Base-by-base conservation (phyloP, 179 eudicot genomes). In the Corrigiola litoralis region DNA sequence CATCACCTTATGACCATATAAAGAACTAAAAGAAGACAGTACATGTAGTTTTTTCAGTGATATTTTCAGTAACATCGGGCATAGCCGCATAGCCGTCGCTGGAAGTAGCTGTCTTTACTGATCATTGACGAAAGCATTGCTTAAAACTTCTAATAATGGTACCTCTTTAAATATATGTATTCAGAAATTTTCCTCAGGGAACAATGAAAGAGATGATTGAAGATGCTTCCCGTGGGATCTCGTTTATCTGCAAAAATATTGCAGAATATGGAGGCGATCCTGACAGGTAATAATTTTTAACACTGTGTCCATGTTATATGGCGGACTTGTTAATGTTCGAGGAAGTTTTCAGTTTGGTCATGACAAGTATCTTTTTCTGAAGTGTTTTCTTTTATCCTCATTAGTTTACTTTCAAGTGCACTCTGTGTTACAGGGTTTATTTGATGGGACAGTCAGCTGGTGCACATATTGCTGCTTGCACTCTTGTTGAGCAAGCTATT, bases 371-470 rank as follows among this genome's bases (percentile, higher is more conserved):
- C 16, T 6, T 25, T 27, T 4, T 51, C 28, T n/a, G 14, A 27
- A 1, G 16, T 6, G 13, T 29, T 52, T 29, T 29, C 28, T 17
- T 54, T 54, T 5, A 8, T 29, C 31, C 13, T 51, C 2, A n/a
- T 17, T 28, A 49, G 12, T 11, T 49, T 18, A 23, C 63, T 41
- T 59, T 24, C 2, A 59, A 34, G 11, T 36, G 28, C 32, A 38
- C 5, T 38, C 24, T 28, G 13, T 20, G 46, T 31, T 78, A 75
- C 67, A 94, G 99, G 75, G 72, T 94, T 49, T 94, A 85, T 77
- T 77, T 94, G 64, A 94, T 94, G 97, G 99, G 99, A 50, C 99
- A 94, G 73, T 94, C 99, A 28, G 99, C 99, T 77, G 99, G 99
- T 40, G 99, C 97, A 32, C 99, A 94, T 72, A 90, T 94, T 74